A percentile compares a stretch with the other conserved stretches of the same genome.
These are phyloP conservation scores for Scheffersomyces spartinae DNA, from an alignment of 805 yeast genomes.

Conservation along the genomic window DNA sequence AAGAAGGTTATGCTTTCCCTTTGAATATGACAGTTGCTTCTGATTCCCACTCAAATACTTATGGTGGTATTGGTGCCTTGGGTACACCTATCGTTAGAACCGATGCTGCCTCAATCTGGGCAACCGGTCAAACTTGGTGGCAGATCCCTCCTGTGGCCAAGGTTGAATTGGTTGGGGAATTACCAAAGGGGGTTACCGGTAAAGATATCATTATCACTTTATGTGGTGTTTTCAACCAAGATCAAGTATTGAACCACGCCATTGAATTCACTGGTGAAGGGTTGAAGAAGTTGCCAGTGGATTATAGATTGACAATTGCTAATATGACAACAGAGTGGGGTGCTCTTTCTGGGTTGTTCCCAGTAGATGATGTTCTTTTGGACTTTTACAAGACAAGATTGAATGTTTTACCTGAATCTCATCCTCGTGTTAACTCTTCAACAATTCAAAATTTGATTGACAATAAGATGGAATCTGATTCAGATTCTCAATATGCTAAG, in stretches of 20 bases:
- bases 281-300: conserved; percentile 55
- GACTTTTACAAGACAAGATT: conserved; percentile 67
- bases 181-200: conserved; percentile 86
- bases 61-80: conserved; percentile 91
- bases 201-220: conserved; percentile 94
- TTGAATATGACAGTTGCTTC: conserved; percentile 88
- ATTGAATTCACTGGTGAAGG: conserved; percentile 88
- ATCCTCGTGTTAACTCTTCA: conserved; percentile 66
- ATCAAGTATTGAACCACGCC: conserved; percentile 88
- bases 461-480: conserved; percentile 43
- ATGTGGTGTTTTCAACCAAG: conserved; percentile 88
- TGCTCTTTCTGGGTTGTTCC: conserved; percentile 92
- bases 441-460: conserved; percentile 43
- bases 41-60: conserved; percentile 95
- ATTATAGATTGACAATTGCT: conserved; percentile 85
- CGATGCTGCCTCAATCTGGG: conserved; percentile 99
- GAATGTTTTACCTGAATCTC: conserved; percentile 50
- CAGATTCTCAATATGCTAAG: conserved; percentile 81
- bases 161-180: conserved; percentile 72
- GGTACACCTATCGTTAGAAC: conserved; percentile 98
- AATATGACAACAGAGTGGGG: conserved; percentile 99
- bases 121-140: conserved; percentile 99
- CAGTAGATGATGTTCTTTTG: conserved; percentile 74
- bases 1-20: conserved; percentile 98
- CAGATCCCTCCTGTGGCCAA: conserved; percentile 98